Conservation (phyloP, 2,329 filamentous ascomycete genomes). For the Plectosphaerella sp. region DNA sequence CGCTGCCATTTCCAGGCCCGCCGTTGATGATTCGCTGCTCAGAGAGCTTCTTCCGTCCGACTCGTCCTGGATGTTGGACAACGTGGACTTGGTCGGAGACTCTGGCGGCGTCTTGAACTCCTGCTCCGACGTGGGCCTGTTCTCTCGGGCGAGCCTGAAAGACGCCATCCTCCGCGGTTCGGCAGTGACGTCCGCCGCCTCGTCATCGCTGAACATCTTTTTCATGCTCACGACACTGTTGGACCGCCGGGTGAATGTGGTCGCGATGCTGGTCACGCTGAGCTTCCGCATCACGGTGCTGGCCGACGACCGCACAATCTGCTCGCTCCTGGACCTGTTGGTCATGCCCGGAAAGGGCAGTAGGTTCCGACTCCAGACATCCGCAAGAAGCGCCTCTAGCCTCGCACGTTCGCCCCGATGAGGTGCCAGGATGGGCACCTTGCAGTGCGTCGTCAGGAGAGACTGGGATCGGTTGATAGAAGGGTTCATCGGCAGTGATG, state of each 20-base stretch:
- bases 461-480: constrained; percentile 76
- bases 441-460: constrained; percentile 61
- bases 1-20: neutral
- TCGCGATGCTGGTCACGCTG: constrained; percentile 75
- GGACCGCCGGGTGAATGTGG: constrained; percentile 70
- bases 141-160: constrained; percentile 2
- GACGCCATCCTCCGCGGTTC: neutral
- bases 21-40: neutral
- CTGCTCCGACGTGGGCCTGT: constrained; percentile 4
- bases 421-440: constrained; percentile 68
- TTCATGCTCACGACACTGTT: constrained; percentile 43
- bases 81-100: constrained; percentile 9
- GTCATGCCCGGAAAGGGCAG: constrained; percentile 83
- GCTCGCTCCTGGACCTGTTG: constrained; percentile 58
- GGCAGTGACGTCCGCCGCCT: constrained; percentile 8
- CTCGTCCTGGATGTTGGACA: constrained; percentile 20
- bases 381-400: constrained; percentile 67
- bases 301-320: constrained; percentile 72
- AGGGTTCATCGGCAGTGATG: constrained; percentile 32
- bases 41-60: constrained; percentile 12
- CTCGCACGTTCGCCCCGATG: constrained; percentile 70
- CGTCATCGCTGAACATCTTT: constrained; percentile 22
- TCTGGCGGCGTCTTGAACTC: constrained; percentile 4
- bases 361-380: constrained; percentile 79
- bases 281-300: constrained; percentile 85